These are phyloP conservation scores for Saitozyma sp. DNA, from an alignment of 768 basidiomycete species.

Conservation along the genomic window DNA sequence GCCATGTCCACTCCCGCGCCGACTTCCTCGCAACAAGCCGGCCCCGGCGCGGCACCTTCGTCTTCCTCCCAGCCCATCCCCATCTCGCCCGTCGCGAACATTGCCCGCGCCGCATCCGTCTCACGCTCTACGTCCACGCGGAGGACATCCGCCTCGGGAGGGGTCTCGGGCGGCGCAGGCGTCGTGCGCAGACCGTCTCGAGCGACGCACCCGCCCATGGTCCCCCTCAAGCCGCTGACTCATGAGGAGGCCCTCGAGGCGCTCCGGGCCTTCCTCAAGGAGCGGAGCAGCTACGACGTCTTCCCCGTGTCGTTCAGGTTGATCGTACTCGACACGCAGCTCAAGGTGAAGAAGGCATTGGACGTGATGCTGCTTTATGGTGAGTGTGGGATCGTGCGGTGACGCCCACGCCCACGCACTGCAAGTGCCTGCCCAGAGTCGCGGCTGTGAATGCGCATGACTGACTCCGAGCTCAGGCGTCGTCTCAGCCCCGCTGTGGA, in stretches of 20 bases:
- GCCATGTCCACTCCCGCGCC: neutral
- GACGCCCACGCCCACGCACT: neutral
- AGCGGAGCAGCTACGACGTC: constrained; percentile 88
- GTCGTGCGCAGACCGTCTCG: constrained; percentile 34
- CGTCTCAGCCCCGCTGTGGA: constrained; percentile 97
- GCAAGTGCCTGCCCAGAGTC: neutral
- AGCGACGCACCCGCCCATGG: constrained; percentile 38
- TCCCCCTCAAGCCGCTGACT: constrained; percentile 22
- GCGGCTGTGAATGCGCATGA: neutral
- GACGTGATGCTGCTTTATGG: constrained; percentile 68
- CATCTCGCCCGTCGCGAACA: neutral
- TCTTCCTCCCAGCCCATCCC: constrained; percentile 1
- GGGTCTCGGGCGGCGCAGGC: neutral
- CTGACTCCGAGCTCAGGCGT: constrained; percentile 64
- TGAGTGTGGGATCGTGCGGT: constrained; percentile 26
- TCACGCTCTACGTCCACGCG: neutral
- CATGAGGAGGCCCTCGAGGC: constrained; percentile 54
- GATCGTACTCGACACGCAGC: constrained; percentile 92
- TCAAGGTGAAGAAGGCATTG: constrained; percentile 93
- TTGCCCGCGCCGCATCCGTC: neutral
- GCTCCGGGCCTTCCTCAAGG: constrained; percentile 79
- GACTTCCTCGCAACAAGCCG: neutral
- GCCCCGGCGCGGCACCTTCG: neutral
- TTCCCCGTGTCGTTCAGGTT: constrained; percentile 95
- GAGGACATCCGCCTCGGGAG: neutral